Percentiles rank a stretch among this genome's conserved stretches.
Conservation (phyloP, 768 basidiomycete genomes). For the Holtermanniella nyarrowii region DNA sequence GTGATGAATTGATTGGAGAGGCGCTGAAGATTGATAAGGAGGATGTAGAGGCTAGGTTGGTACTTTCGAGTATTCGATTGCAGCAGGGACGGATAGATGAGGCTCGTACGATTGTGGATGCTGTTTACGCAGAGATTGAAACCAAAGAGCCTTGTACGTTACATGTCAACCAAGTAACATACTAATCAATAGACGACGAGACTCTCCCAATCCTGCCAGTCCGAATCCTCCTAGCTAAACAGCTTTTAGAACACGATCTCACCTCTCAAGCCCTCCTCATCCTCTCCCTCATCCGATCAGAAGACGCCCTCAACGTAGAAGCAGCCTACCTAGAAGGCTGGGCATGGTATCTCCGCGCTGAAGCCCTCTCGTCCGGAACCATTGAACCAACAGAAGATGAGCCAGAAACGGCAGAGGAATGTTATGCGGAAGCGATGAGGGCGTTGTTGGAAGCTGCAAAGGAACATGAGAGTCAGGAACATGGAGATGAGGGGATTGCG, state of each 20-base stretch:
- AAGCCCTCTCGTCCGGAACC: slow-evolving; percentile 14
- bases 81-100: slow-evolving; percentile 77
- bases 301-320: slow-evolving; percentile 77
- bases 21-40: slow-evolving; percentile 64
- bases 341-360: slow-evolving; percentile 62
- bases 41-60: slow-evolving; percentile 68
- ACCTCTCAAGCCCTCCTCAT: slow-evolving; percentile 65
- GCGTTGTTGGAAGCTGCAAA: slow-evolving; percentile 74
- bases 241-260: slow-evolving; percentile 66
- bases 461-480: slow-evolving; percentile 61
- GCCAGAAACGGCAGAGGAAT: slow-evolving; percentile 59
- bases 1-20: slow-evolving; percentile 62
- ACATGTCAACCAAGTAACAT: slow-evolving; percentile 8
- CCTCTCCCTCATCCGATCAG: slow-evolving; percentile 63
- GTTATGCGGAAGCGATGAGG: slow-evolving; percentile 65
- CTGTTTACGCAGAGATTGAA: slow-evolving; percentile 60
- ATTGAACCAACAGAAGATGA: slow-evolving; percentile 46
- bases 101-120: slow-evolving; percentile 58
- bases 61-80: slow-evolving; percentile 75
- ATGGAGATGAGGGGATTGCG: slow-evolving; percentile 65
- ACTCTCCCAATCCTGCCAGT: slow-evolving; percentile 61
- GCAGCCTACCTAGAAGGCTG: slow-evolving; percentile 93
- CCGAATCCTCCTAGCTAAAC: slow-evolving; percentile 62
- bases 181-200: slow-evolving; percentile 49
- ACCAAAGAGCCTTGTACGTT: slow-evolving; percentile 52